Base-by-base conservation (phyloP, 2,329 filamentous ascomycete species). In the Geosmithia flava region DNA sequence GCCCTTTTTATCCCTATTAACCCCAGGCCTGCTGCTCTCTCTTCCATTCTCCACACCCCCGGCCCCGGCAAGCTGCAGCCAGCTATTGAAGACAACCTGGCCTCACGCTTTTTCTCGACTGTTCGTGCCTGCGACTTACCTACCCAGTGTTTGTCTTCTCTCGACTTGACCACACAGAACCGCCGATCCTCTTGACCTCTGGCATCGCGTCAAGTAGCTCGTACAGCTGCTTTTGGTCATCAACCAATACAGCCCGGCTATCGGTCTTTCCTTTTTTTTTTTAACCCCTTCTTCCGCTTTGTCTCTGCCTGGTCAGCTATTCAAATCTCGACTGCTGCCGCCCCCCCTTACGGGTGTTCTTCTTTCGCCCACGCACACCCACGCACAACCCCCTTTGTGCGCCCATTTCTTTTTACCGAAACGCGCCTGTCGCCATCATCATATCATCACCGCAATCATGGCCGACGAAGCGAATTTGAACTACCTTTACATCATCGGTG, bases 401-500 rank as follows among this genome's bases (percentile, higher is more conserved):
- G n/a, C n/a, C n/a, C n/a, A n/a, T n/a, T n/a, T n/a, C n/a, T n/a
- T n/a, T n/a, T n/a, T n/a, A n/a, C n/a, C n/a, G n/a, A n/a, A n/a
- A n/a, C n/a, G n/a, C n/a, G n/a, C n/a, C n/a, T n/a, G n/a, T n/a
- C 11, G 11, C 29, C 29, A 30, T 30, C 29, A 6, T 30, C 29
- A 6, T 11, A 30, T 30, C 29, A 6, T 15, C 42, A 20, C 42
- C 17, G 42, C 15, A 44, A 44, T 17, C 47, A 47, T 49, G 50
- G 40, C 51, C 15, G 46, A 43, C n/a, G 19, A n/a, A 30, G 33
- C 48, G 17, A 59, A 50, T 49, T 62, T 65, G 59, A 60, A 51
- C 51, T 61, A 62, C 44, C 45, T 66, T 30, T 66, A 64, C 53
- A 68, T 65, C 30, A 48, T 65, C 37, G 58, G 58, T 48, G 63